Base-by-base conservation (phyloP, 2,329 filamentous ascomycete genomes). In the Gnomoniopsis sp. region DNA sequence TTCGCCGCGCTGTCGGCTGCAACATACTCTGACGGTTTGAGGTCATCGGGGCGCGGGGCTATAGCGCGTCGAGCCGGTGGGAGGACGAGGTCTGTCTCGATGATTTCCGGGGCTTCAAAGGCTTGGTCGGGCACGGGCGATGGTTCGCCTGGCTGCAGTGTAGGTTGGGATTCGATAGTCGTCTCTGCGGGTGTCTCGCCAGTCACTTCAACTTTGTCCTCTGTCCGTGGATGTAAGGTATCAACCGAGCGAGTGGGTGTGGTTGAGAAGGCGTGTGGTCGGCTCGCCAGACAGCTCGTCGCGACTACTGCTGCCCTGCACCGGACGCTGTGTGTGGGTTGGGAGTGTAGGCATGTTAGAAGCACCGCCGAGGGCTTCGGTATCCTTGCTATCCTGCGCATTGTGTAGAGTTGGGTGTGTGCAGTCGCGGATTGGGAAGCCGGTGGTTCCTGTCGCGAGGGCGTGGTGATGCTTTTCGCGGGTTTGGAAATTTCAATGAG, bases 1-100 rank as follows among this genome's bases (percentile, higher is more conserved):
- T 72, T 79, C 0, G 75, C 72, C 8, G 74, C 73, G 3, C 70
- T 70, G 17, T 83, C 83, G 26, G 49, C 50, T 49, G 41, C 6
- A 55, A 59, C 57, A 2, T 8, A 2, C 19, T 23, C 44, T 17
- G 21, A 33, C 6, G 17, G 23, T 8, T 38, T 53, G 22, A 62
- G 47, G n/a, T 52, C 52, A 15, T 62, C 59, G 11, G 36, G 36
- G 38, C 59, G 56, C 49, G 38, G 59, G 14, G 59, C 59, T 15
- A 53, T 30, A 15, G 15, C 52, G 19, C 38, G 6, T 8, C 59
- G 47, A 3, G 33, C 21, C 17, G 62, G 60, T 6, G 71, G 71
- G 17, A 69, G 59, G 33, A 64, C 63, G 10, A 73, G 65, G 36
- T 63, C 62, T 19, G 65, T 65, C 43, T 57, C 34, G 54, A 63